Conservation (phyloP, 371 early-diverging fungal species). For the Mortierella sp. region DNA sequence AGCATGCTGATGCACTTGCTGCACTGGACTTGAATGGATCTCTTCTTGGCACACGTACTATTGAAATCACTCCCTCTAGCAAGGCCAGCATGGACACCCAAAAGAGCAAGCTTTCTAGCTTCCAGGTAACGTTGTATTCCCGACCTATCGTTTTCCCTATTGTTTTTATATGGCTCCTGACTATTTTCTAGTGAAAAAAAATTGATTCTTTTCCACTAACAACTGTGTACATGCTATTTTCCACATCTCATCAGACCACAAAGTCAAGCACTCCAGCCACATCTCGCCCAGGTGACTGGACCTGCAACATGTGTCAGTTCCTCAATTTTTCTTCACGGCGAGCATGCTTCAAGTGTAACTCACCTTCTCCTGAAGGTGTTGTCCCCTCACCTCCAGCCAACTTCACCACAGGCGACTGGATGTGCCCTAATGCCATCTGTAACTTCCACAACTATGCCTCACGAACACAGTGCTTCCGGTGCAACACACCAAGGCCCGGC, state of each 20-base stretch:
- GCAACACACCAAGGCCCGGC: conserved; percentile 63
- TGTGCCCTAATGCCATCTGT: conserved; percentile 75
- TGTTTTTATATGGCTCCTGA: background rate
- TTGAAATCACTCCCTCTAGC: conserved; percentile 71
- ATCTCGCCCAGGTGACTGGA: conserved; percentile 81
- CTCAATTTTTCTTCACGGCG: conserved; percentile 81
- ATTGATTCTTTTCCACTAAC: conserved; percentile 7
- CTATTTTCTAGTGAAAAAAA: background rate
- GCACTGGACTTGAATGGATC: conserved; percentile 75
- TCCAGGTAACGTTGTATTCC: conserved; percentile 17
- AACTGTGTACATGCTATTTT: background rate
- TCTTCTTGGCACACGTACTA: conserved; percentile 69
- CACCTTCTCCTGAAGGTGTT: conserved; percentile 49
- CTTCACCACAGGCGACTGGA: conserved; percentile 77
- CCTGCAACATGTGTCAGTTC: conserved; percentile 76
- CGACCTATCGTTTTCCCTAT: background rate
- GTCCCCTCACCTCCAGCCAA: conserved; percentile 47
- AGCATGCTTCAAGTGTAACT: conserved; percentile 77
- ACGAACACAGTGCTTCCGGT: conserved; percentile 67
- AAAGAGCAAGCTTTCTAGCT: conserved; percentile 29
- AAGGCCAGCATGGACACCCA: conserved; percentile 38
- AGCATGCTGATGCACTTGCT: conserved; percentile 70
- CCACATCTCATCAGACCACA: conserved; percentile 10
- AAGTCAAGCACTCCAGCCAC: conserved; percentile 4
- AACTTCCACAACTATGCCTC: conserved; percentile 83